Evolutionary conservation across 2,329 filamentous ascomycete species (phyloP).

Genomic region (Aureobasidium zeae): DNA sequence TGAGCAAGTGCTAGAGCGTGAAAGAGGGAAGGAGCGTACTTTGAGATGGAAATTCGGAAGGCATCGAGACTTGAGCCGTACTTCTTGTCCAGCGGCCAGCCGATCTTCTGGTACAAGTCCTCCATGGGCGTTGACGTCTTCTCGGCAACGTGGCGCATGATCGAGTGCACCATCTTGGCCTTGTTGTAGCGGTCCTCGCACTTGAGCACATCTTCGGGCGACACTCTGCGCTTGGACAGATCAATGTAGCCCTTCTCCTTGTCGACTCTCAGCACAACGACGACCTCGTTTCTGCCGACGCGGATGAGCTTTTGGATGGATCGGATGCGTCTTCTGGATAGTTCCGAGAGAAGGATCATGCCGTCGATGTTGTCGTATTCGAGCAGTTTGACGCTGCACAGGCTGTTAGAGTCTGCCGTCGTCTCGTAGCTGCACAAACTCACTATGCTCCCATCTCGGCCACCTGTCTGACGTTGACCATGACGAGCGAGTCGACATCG

Average conservation of each 20-base stretch:
- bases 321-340: conserved; percentile 95
- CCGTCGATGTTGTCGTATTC: conserved; percentile 99
- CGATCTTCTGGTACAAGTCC: conserved; percentile 84
- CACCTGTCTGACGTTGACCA: conserved; percentile 99
- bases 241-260: conserved; percentile 99
- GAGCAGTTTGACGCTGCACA: conserved; percentile 78
- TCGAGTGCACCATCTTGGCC: conserved; percentile 98
- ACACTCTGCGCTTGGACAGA: conserved; percentile 95
- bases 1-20: background rate
- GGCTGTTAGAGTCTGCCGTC: background rate
- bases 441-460: conserved; percentile 96
- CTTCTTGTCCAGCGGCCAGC: conserved; percentile 95
- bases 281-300: conserved; percentile 95
- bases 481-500: conserved; percentile 98
- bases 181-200: conserved; percentile 99
- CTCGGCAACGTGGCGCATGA: conserved; percentile 97
- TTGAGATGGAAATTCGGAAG: conserved; percentile 95
- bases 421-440: background rate
- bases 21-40: conserved; percentile 1
- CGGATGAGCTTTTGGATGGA: conserved; percentile 98
- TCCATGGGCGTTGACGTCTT: conserved; percentile 94
- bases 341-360: conserved; percentile 97
- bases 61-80: conserved; percentile 72
- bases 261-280: conserved; percentile 96
- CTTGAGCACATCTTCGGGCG: conserved; percentile 93